Percentiles rank a stretch among this genome's conserved stretches.
Conservation (phyloP, 495 filamentous ascomycete species). For the Neurospora sp. region DNA sequence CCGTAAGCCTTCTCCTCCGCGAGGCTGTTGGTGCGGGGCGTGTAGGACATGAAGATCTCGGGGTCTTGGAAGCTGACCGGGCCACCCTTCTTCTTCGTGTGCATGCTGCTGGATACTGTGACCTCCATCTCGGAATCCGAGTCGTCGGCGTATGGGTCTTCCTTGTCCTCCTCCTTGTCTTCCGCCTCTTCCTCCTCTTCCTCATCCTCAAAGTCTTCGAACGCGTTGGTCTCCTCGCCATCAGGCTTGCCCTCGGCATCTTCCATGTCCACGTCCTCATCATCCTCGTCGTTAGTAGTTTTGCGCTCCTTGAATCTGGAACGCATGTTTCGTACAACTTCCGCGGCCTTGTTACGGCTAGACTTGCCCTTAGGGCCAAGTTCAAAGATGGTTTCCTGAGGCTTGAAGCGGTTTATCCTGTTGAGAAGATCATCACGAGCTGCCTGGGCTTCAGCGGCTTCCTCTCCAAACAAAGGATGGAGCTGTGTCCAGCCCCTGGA, state of each 20-base stretch:
- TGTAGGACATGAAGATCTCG: constrained; percentile 95
- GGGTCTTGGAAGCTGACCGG: constrained; percentile 59
- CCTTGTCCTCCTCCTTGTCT: constrained; percentile 28
- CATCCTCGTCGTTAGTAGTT: constrained; percentile 22
- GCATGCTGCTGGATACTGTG: constrained; percentile 54
- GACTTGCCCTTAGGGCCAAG: constrained; percentile 59
- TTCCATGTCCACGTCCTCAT: constrained; percentile 22
- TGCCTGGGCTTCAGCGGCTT: constrained; percentile 48
- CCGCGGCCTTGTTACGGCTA: constrained; percentile 57
- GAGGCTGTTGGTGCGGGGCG: constrained; percentile 58
- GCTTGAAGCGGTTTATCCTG: constrained; percentile 74
- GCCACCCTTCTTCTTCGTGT: constrained; percentile 35
- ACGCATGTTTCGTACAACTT: constrained; percentile 63
- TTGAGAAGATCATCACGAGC: constrained; percentile 77
- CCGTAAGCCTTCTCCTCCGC: constrained; percentile 87
- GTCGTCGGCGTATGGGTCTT: constrained; percentile 40
- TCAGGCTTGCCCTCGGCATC: constrained; percentile 25
- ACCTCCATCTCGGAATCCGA: constrained; percentile 72
- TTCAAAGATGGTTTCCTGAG: constrained; percentile 90
- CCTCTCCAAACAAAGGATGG: constrained; percentile 67
- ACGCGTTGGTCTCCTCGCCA: constrained; percentile 1
- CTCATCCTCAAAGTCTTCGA: constrained; percentile 16
- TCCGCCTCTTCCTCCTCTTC: constrained; percentile 25
- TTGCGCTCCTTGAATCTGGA: constrained; percentile 46
- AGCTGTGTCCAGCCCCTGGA: constrained; percentile 58